phyloP scores from a whole-genome alignment of 768 basidiomycete genomes.

The Bullera alba region DNA sequence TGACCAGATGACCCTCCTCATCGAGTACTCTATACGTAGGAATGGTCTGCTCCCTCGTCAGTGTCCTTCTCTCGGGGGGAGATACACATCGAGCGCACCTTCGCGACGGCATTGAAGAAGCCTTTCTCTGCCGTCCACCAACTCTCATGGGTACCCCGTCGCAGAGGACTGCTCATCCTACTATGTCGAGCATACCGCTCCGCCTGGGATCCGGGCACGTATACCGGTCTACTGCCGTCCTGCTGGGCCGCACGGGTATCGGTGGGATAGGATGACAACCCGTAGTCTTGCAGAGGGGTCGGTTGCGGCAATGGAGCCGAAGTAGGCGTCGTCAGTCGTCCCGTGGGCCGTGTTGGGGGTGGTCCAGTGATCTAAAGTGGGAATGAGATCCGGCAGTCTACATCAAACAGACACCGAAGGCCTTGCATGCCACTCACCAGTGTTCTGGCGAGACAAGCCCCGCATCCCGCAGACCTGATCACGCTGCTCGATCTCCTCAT shows the following conservation, averaged over 20 bases:
- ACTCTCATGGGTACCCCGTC: constrained; percentile 40
- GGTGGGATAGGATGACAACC: constrained; percentile 7
- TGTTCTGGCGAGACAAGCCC: not conserved
- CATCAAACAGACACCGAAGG: not conserved
- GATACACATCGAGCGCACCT: constrained; percentile 15
- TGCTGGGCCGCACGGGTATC: constrained; percentile 2
- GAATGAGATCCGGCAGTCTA: not conserved
- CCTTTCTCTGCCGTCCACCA: constrained; percentile 39
- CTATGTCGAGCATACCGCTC: constrained; percentile 23
- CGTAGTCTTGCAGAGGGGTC: constrained; percentile 15
- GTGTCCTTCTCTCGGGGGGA: not conserved
- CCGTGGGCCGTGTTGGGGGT: constrained; percentile 16
- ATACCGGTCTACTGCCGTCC: constrained; percentile 28
- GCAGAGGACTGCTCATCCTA: constrained; percentile 33
- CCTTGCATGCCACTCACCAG: not conserved
- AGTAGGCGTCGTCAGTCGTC: constrained; percentile 22
- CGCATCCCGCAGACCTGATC: not conserved
- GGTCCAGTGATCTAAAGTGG: constrained; percentile 34
- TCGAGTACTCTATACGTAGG: constrained; percentile 83
- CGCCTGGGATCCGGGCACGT: constrained; percentile 32
- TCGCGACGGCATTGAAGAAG: constrained; percentile 42
- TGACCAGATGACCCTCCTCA: constrained; percentile 64
- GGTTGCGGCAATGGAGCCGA: constrained; percentile 26
- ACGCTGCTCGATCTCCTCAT: not conserved
- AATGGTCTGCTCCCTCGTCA: constrained; percentile 48